A percentile compares a stretch with the other conserved stretches of the same genome.
Conservation (phyloP, 2,329 filamentous ascomycete genomes). For the Aspergillus ochraceus region DNA sequence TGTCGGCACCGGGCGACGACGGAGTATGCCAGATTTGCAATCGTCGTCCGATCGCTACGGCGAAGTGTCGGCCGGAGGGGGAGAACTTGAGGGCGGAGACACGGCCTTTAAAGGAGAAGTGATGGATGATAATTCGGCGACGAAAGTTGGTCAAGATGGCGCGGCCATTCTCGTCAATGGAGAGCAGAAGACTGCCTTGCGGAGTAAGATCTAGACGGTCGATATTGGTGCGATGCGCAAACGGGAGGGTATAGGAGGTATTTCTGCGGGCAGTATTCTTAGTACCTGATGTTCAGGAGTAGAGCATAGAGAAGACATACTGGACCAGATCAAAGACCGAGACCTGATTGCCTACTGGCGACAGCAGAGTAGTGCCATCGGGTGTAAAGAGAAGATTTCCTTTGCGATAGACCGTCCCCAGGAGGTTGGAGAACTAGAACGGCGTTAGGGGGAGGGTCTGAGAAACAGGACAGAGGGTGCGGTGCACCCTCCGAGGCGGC, state of each 20-base stretch:
- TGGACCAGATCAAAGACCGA: slow-evolving; percentile 96
- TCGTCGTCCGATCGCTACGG: slow-evolving; percentile 79
- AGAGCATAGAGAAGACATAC: slow-evolving; percentile 49
- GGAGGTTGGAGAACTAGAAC: slow-evolving; percentile 87
- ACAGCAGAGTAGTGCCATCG: slow-evolving; percentile 92
- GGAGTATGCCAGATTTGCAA: slow-evolving; percentile 97
- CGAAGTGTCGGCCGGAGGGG: slow-evolving; percentile 87
- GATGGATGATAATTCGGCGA: slow-evolving; percentile 81
- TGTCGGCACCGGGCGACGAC: slow-evolving; percentile 77
- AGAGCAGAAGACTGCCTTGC: slow-evolving; percentile 85
- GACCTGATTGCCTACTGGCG: slow-evolving; percentile 93
- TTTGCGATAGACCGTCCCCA: slow-evolving; percentile 97
- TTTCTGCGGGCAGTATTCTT: slow-evolving; percentile 29
- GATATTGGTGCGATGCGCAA: slow-evolving; percentile 93
- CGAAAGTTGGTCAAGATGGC: slow-evolving; percentile 90
- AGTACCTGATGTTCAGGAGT: neutral
- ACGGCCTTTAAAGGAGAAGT: slow-evolving; percentile 89
- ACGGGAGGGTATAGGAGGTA: slow-evolving; percentile 56
- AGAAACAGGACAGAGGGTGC: neutral
- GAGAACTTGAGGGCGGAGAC: slow-evolving; percentile 87
- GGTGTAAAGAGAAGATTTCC: slow-evolving; percentile 96
- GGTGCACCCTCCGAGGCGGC: neutral
- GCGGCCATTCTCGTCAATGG: slow-evolving; percentile 90
- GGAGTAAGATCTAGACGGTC: slow-evolving; percentile 83
- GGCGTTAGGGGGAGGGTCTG: neutral